phyloP scores from a whole-genome alignment of 306 rosid species.

The Ammopiptanthus mongolicus region DNA sequence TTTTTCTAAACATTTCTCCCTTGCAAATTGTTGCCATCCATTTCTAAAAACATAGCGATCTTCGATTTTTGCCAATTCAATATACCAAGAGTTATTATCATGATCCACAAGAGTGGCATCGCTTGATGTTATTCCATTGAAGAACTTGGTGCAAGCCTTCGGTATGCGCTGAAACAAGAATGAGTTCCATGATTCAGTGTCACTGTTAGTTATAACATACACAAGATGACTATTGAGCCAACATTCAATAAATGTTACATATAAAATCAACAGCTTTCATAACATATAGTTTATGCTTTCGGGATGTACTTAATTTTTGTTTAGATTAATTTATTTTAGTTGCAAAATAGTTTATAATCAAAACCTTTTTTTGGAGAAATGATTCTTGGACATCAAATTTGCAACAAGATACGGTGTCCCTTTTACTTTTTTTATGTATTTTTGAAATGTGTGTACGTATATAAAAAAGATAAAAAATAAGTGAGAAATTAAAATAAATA shows the following conservation, averaged over 20 bases:
- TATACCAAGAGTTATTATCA: conserved; percentile 1
- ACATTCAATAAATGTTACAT: background rate
- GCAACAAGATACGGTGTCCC: too few relatives aligned
- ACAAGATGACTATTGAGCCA: background rate
- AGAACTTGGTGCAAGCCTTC: conserved; percentile 2
- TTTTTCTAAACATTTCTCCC: background rate
- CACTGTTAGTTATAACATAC: background rate
- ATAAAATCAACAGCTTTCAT: background rate
- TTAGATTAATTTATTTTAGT: too few relatives aligned
- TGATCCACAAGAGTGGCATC: background rate
- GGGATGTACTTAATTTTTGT: too few relatives aligned
- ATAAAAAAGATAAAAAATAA: too few relatives aligned
- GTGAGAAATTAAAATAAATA: too few relatives aligned
- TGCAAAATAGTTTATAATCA: too few relatives aligned
- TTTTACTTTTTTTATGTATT: too few relatives aligned
- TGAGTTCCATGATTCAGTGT: background rate
- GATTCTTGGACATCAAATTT: too few relatives aligned
- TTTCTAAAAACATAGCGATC: background rate
- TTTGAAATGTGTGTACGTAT: too few relatives aligned
- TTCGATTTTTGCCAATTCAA: background rate
- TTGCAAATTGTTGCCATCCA: conserved; percentile 8
- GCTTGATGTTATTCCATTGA: background rate
- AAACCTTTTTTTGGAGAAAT: too few relatives aligned
- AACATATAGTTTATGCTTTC: too few relatives aligned
- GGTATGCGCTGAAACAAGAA: conserved; percentile 10